Evolutionary conservation across 140 eudicot genomes (phyloP), one percentile per base, ranked within the genome.

Genomic region (Erigeron philadelphicus): DNA sequence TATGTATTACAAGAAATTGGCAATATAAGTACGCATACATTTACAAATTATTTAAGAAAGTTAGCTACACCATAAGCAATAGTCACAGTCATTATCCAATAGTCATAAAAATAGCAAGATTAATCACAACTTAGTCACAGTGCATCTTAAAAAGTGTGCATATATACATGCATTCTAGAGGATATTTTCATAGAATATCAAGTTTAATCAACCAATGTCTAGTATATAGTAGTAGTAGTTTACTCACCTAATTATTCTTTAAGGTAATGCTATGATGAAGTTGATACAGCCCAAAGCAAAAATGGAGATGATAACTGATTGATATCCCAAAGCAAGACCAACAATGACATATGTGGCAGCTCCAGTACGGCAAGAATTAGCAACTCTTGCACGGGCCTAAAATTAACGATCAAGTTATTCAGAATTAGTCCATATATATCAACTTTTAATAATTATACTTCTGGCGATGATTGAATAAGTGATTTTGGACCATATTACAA

Each of bases 301-400:
- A 69, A 83, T 85, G 1, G 91, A 84, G 68, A 80, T 61, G 31
- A 85, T 85, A 8, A 80, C 88, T 0, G 91, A 85, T 72, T 85
- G 83, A 74, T 85, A 85, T 75, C 91, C 91, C 75, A 86, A 73
- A 7, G 88, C 88, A 58, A 86, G 92, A 48, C 92, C 92, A 25
- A 86, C 83, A 17, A 86, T 86, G 18, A 86, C 86, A 67, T 86
- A 83, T 17, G 92, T 86, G 8, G 88, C 88, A 69, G 92, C 88
- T 68, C 92, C 92, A 5, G 88, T 86, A 13, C 88, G 83, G 86
- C 88, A 86, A 31, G 92, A 86, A 66, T 86, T 88, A 56, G 92
- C 92, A 56, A 86, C 88, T 86, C 86, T 81, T 81, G 84, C 50
- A 86, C 92, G 40, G 92, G 92, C 77, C 92, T 86, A 76, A 55